These are phyloP conservation scores for Lactarius deliciosus DNA, from an alignment of 768 basidiomycete genomes.

Conservation along the genomic window DNA sequence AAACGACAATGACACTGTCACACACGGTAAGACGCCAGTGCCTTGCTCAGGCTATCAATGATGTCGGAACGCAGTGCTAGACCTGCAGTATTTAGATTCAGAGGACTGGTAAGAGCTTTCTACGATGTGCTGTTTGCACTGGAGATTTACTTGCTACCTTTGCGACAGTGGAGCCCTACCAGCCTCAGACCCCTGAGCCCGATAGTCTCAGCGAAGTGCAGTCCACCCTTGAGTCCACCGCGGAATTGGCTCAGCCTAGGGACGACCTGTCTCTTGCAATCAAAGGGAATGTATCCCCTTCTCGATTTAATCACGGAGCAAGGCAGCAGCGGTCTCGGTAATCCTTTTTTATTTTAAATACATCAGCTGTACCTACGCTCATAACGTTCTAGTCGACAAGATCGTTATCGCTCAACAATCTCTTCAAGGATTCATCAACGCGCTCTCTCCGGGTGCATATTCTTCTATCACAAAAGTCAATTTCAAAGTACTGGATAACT, in stretches of 20 bases:
- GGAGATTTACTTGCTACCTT: background rate
- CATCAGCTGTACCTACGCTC: background rate
- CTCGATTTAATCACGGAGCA: constrained; percentile 54
- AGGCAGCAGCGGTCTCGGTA: constrained; percentile 53
- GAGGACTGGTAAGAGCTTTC: background rate
- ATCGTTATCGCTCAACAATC: constrained; percentile 58
- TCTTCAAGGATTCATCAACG: constrained; percentile 49
- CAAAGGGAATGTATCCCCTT: constrained; percentile 51
- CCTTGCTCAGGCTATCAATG: background rate
- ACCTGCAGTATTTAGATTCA: background rate
- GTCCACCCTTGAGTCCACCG: background rate
- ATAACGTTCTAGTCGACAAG: constrained; percentile 49
- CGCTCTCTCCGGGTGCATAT: constrained; percentile 51
- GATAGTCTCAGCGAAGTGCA: background rate
- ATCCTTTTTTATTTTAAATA: constrained; percentile 13
- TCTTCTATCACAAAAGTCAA: constrained; percentile 54
- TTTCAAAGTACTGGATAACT: constrained; percentile 51
- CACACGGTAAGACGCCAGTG: background rate
- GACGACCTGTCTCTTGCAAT: constrained; percentile 32
- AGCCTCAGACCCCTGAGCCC: background rate
- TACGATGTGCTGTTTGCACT: no score
- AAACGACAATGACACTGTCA: background rate
- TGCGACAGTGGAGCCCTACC: background rate
- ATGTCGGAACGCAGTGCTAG: background rate
- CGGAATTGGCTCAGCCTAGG: background rate